Evolutionary conservation across 495 filamentous ascomycete genomes (phyloP).

Genomic region (Hyaloscypha hepaticicola): DNA sequence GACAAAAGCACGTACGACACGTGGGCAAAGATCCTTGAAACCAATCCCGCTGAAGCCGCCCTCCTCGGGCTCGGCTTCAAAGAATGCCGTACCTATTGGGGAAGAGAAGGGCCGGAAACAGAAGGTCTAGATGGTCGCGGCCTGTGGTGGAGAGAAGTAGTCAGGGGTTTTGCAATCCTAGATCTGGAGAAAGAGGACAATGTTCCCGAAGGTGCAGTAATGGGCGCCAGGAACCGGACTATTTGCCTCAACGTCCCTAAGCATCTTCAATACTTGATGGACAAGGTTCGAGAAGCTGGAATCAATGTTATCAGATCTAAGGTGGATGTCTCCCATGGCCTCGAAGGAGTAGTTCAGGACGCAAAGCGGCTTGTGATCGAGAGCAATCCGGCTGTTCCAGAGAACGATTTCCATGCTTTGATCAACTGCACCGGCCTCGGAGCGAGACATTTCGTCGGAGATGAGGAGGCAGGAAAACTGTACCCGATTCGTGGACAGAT

Average conservation of each 20-base stretch:
- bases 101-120: conserved; percentile 17
- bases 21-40: conserved; percentile 38
- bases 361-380: not conserved
- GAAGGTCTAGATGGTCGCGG: conserved; percentile 12
- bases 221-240: conserved; percentile 20
- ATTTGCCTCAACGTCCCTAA: conserved; percentile 22
- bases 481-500: conserved; percentile 28
- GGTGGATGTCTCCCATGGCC: conserved; percentile 10
- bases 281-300: conserved; percentile 8
- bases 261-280: conserved; percentile 16
- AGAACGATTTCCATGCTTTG: conserved; percentile 7
- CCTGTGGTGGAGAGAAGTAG: conserved; percentile 26
- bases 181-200: conserved; percentile 6
- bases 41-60: not conserved
- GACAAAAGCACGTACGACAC: conserved; percentile 50
- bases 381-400: not conserved
- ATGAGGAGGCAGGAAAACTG: conserved; percentile 20
- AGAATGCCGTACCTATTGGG: conserved; percentile 17
- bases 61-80: conserved; percentile 18
- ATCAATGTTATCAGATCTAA: conserved; percentile 9
- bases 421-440: conserved; percentile 23
- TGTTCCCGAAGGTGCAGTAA: conserved; percentile 6
- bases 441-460: conserved; percentile 16
- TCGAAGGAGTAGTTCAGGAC: conserved; percentile 17
- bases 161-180: conserved; percentile 20